These are phyloP conservation scores for Suaeda aralocaspica DNA, from an alignment of 148 eudicot genomes.

Conservation along the genomic window DNA sequence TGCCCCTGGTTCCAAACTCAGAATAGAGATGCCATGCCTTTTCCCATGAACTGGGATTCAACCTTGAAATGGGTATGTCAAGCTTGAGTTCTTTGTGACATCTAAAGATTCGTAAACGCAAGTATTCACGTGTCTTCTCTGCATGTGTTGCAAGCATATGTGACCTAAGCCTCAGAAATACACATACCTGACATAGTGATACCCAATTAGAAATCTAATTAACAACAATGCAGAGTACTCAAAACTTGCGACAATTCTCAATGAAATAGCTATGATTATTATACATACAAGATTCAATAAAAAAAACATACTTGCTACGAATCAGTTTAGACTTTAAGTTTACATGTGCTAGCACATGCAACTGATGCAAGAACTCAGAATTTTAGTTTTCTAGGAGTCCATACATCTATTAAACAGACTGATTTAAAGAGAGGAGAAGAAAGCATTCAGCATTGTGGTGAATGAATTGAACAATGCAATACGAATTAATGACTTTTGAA, in stretches of 20 bases:
- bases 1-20: slow-evolving; percentile 82
- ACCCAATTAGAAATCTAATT: slow-evolving; percentile 1
- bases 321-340: background rate
- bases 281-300: background rate
- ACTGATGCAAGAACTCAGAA: too few species aligned
- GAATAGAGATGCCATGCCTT: slow-evolving; percentile 69
- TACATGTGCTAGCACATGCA: too few species aligned
- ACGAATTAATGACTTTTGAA: too few species aligned
- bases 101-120: slow-evolving; percentile 51
- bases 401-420: too few species aligned
- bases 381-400: too few species aligned
- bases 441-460: too few species aligned
- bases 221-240: background rate
- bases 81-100: slow-evolving; percentile 78
- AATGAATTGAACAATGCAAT: too few species aligned
- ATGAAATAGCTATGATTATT: background rate
- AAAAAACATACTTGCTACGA: background rate
- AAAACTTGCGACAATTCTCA: background rate
- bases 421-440: too few species aligned
- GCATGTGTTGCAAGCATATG: slow-evolving; percentile 26
- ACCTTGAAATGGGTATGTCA: slow-evolving; percentile 38
- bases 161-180: slow-evolving; percentile 47
- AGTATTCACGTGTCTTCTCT: slow-evolving; percentile 42
- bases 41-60: slow-evolving; percentile 51
- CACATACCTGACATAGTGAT: slow-evolving; percentile 61